A percentile compares a stretch with the other conserved stretches of the same genome.
Evolutionary conservation across 169 alveolate genomes (phyloP).

Genomic region (Pseudocohnilembus persalinus): DNA sequence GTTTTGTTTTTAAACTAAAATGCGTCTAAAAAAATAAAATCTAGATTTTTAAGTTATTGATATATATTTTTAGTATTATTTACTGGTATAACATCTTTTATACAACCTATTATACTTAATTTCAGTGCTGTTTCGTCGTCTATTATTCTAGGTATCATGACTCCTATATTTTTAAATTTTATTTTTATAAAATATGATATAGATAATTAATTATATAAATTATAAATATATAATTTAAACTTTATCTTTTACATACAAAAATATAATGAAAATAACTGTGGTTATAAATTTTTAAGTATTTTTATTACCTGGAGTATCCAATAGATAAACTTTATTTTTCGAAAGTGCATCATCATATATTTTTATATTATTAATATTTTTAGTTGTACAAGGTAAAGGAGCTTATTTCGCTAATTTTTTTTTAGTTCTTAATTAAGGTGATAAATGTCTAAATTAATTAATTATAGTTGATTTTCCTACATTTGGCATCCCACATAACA

Average conservation of each 20-base stretch:
- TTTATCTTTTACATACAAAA: too few relatives aligned
- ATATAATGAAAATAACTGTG: too few relatives aligned
- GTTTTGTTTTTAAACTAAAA: constrained; percentile 52
- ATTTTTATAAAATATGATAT: background rate
- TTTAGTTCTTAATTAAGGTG: constrained; percentile 48
- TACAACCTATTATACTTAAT: constrained; percentile 77
- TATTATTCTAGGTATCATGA: constrained; percentile 48
- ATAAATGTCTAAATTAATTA: constrained; percentile 67
- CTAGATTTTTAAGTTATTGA: too few relatives aligned
- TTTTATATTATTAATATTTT: constrained; percentile 67
- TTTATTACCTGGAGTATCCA: constrained; percentile 88
- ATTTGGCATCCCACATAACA: constrained; percentile 89
- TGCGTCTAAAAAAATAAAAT: constrained; percentile 74
- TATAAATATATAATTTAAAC: background rate
- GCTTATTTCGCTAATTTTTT: constrained; percentile 71
- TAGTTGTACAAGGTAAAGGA: constrained; percentile 81
- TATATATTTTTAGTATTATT: too few relatives aligned
- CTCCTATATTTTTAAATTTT: constrained; percentile 15
- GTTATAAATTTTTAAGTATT: too few relatives aligned
- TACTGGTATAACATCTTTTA: constrained; percentile 82
- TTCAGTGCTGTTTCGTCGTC: constrained; percentile 76
- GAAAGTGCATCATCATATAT: constrained; percentile 65
- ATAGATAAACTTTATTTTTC: constrained; percentile 43
- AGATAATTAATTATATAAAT: background rate
- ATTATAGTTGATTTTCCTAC: constrained; percentile 88